Conservation (phyloP, 345 rosid genomes). For the Corchorus olitorius region DNA sequence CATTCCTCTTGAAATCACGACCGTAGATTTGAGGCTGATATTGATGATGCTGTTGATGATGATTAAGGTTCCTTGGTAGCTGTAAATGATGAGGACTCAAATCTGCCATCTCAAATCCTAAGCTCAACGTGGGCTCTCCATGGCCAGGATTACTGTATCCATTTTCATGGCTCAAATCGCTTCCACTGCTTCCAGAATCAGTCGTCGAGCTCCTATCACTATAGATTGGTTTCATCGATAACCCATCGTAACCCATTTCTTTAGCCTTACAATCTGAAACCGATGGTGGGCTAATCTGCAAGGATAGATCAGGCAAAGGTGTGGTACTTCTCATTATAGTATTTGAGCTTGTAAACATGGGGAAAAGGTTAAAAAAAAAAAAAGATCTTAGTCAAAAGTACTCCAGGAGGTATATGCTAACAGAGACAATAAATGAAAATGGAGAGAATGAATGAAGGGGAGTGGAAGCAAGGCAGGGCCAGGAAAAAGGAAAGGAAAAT, state of each 20-base stretch:
- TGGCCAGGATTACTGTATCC: slow-evolving; percentile 30
- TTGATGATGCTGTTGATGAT: slow-evolving; percentile 35
- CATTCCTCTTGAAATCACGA: slow-evolving; percentile 76
- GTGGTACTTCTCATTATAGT: slow-evolving; percentile 31
- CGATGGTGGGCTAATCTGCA: slow-evolving; percentile 84
- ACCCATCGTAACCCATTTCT: slow-evolving; percentile 24
- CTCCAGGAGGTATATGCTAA: background rate
- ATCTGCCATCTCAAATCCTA: slow-evolving; percentile 62
- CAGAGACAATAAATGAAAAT: slow-evolving; percentile 6
- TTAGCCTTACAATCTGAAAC: slow-evolving; percentile 31
- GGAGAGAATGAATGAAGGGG: slow-evolving; percentile 27
- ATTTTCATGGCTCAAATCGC: slow-evolving; percentile 78
- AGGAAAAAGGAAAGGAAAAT: slow-evolving; percentile 23
- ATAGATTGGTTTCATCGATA: slow-evolving; percentile 30
- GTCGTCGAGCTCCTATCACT: slow-evolving; percentile 69
- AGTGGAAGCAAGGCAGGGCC: slow-evolving; percentile 10
- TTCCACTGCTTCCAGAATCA: slow-evolving; percentile 70
- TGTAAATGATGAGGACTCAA: slow-evolving; percentile 28
- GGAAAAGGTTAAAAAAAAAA: background rate
- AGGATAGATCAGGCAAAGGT: slow-evolving; percentile 78
- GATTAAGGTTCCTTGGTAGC: slow-evolving; percentile 32
- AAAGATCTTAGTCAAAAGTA: slow-evolving; percentile 20
- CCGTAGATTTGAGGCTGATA: slow-evolving; percentile 70
- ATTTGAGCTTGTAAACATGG: slow-evolving; percentile 44
- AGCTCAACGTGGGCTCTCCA: slow-evolving; percentile 53